These are phyloP conservation scores for Circinella minor DNA, from an alignment of 371 early-diverging fungal species.

Conservation along the genomic window DNA sequence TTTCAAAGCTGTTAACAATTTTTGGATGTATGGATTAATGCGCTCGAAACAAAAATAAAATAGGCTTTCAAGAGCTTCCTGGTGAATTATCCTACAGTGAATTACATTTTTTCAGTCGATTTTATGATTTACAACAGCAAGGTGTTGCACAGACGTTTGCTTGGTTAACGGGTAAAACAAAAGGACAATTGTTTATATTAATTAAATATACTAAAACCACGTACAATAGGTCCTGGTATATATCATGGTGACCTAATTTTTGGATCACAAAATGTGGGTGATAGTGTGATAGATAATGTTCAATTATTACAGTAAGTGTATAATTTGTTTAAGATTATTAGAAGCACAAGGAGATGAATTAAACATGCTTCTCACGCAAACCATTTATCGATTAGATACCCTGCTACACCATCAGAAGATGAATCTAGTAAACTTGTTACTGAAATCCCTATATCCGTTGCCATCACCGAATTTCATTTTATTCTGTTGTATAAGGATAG, in stretches of 20 bases:
- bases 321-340: not conserved
- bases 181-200: not conserved
- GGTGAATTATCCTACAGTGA: slow-evolving; percentile 62
- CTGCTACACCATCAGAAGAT: slow-evolving; percentile 54
- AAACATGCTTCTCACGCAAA: not conserved
- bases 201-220: not conserved
- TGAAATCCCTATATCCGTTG: slow-evolving; percentile 76
- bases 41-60: no score
- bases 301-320: slow-evolving; percentile 72
- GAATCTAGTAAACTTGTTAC: slow-evolving; percentile 41
- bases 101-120: slow-evolving; percentile 71
- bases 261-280: slow-evolving; percentile 75
- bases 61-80: slow-evolving; percentile 81
- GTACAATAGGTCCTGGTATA: slow-evolving; percentile 70
- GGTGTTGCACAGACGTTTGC: slow-evolving; percentile 75
- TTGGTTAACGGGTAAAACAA: slow-evolving; percentile 70
- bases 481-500: slow-evolving; percentile 78
- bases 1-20: no score
- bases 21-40: no score
- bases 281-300: slow-evolving; percentile 80
- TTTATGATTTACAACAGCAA: slow-evolving; percentile 66
- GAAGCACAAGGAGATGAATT: not conserved
- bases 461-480: slow-evolving; percentile 88
- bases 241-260: slow-evolving; percentile 83
- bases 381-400: slow-evolving; percentile 40